A percentile compares a stretch with the other conserved stretches of the same genome.
phyloP scores from a whole-genome alignment of 163 green algal species.

The Chloroidium sp. region DNA sequence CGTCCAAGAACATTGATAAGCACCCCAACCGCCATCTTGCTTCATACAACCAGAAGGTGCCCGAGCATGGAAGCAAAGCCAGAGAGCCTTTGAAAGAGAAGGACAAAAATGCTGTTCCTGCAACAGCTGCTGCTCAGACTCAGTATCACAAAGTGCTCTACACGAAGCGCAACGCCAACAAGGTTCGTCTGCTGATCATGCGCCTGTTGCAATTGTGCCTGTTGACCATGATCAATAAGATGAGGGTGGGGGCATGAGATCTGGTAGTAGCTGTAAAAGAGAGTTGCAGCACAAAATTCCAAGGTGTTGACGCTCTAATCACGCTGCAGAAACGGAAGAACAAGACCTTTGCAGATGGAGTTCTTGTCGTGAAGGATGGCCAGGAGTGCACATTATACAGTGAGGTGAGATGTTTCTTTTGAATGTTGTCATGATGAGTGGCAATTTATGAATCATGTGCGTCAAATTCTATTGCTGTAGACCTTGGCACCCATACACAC shows the following conservation, averaged over 20 bases:
- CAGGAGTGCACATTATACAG: constrained; percentile 20
- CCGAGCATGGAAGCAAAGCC: no score
- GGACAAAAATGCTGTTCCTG: no score
- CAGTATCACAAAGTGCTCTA: constrained; percentile 33
- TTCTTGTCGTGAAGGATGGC: constrained; percentile 31
- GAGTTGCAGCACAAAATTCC: no score
- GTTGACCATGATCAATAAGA: neutral
- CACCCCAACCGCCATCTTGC: no score
- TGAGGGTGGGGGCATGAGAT: no score
- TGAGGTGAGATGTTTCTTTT: neutral
- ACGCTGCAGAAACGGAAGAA: constrained; percentile 38
- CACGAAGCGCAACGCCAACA: constrained; percentile 29
- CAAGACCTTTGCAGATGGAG: constrained; percentile 45
- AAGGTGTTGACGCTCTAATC: no score
- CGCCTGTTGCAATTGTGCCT: neutral
- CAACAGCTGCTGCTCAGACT: neutral
- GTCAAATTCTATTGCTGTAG: neutral
- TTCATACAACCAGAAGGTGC: no score
- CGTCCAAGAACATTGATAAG: no score
- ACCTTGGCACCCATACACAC: neutral
- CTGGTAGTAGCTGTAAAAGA: no score
- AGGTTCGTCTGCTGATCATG: constrained; percentile 15
- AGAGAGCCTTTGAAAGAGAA: no score
- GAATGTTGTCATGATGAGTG: neutral
- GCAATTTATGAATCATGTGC: neutral